Evolutionary conservation across 441 rosid genomes (phyloP).

Genomic region (Adansonia grandidieri): DNA sequence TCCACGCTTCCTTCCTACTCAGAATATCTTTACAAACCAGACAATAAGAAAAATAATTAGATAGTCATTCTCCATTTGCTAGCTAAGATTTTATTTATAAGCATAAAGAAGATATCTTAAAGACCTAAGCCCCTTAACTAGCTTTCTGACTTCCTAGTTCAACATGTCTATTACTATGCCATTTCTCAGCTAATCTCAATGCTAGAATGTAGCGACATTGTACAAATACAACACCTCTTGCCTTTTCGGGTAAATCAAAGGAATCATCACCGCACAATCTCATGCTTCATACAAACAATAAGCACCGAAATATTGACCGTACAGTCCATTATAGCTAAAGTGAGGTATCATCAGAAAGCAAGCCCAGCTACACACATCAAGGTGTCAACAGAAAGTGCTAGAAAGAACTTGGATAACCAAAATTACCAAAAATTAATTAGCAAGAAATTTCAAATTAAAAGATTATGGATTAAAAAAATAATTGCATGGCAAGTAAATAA

Average conservation of each 20-base stretch:
- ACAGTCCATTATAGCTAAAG: too few relatives aligned
- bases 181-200: too few relatives aligned
- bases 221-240: too few relatives aligned
- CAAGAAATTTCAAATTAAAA: not conserved
- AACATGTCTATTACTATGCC: not conserved
- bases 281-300: not conserved
- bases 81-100: too few relatives aligned
- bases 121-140: not conserved
- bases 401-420: not conserved
- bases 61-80: not conserved
- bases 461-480: not conserved
- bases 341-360: not conserved
- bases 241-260: too few relatives aligned
- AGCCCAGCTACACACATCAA: not conserved
- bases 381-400: not conserved
- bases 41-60: not conserved
- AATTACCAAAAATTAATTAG: not conserved
- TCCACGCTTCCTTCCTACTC: not conserved
- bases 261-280: too few relatives aligned
- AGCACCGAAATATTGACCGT: not conserved
- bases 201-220: too few relatives aligned
- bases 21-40: not conserved
- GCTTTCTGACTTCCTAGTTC: not conserved
- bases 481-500: not conserved
- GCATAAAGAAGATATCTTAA: too few relatives aligned